Conservation (phyloP, 1,284 basidiomycete genomes). For the Neonothopanus nambi region DNA sequence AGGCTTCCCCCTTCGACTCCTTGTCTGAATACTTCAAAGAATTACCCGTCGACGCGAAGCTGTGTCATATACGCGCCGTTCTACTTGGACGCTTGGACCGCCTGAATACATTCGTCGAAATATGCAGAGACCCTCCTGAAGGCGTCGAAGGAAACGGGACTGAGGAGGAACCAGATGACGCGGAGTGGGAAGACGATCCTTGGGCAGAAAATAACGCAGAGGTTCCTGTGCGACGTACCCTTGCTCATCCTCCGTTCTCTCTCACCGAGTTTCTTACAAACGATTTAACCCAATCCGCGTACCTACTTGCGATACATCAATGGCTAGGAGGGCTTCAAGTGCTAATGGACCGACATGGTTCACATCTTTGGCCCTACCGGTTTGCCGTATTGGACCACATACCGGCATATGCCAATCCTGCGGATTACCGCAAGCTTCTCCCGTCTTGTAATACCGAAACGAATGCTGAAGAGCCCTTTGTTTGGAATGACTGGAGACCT, state of each 20-base stretch:
- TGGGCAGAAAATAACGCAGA: conserved; percentile 59
- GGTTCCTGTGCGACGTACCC: conserved; percentile 26
- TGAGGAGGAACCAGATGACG: conserved; percentile 35
- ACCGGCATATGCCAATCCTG: conserved; percentile 71
- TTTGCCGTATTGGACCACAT: conserved; percentile 70
- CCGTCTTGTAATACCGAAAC: conserved; percentile 55
- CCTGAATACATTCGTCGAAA: conserved; percentile 66
- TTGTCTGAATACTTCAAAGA: conserved; percentile 46
- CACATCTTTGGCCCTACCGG: conserved; percentile 67
- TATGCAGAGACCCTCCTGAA: conserved; percentile 44
- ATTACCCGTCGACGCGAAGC: conserved; percentile 55
- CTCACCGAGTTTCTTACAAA: conserved; percentile 66
- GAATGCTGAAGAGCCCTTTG: conserved; percentile 42
- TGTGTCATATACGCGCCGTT: conserved; percentile 61
- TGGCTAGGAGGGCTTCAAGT: conserved; percentile 58
- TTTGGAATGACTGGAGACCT: conserved; percentile 44
- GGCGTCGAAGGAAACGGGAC: conserved; percentile 22
- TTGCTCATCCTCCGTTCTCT: conserved; percentile 43
- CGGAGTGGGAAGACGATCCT: conserved; percentile 81
- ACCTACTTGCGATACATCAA: conserved; percentile 64
- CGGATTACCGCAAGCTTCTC: conserved; percentile 61
- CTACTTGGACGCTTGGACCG: conserved; percentile 65
- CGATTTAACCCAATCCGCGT: conserved; percentile 59
- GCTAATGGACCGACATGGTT: conserved; percentile 58
- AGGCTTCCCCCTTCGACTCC: conserved; percentile 36